Base-by-base conservation (phyloP, 2,329 filamentous ascomycete genomes). In the Fusarium coffeatum region DNA sequence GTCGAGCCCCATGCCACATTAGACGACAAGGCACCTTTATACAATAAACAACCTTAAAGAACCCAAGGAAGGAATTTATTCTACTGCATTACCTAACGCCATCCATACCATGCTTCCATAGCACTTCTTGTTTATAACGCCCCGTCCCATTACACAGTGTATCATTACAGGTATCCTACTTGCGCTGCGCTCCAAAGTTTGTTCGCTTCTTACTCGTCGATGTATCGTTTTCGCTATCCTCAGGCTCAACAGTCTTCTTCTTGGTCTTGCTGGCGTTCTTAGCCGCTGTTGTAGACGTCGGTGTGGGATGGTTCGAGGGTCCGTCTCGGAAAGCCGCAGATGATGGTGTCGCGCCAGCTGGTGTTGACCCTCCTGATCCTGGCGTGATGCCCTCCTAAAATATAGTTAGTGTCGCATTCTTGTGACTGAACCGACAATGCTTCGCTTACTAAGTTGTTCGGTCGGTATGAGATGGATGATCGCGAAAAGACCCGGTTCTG, bases 401-500 rank as follows among this genome's bases (percentile, higher is more conserved):
- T n/a, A 25, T 34, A 23, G 41, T 71, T 28, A 72, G 69, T 32
- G 23, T 34, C n/a, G 56, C 25, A 28, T 20, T 42, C 27, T 16
- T 46, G 43, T 20, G 16, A 27, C 3, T 41, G 15, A 15, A 27
- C n/a, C n/a, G 42, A 2, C 23, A 20, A 20, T 34, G 15, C 57
- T 18, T 34, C 59, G 18, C 76, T 62, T 76, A 81, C 80, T 60
- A 76, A 72, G 47, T 76, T 79, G 43, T 77, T 81, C 15, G 83
- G 80, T 64, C 87, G 86, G 72, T 89, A 89, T 3, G 87, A 90
- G 41, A 90, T 83, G n/a, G 89, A 88, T 20, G 88, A 88, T 71
- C 85, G 82, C 61, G 89, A 88, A 79, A 95, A 95, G 57, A 95
- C 90, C 68, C 92, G 86, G 77, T 93, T 92, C 72, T 88, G 86